phyloP scores from a whole-genome alignment of 768 basidiomycete genomes.

The Pisolithus marmoratus region DNA sequence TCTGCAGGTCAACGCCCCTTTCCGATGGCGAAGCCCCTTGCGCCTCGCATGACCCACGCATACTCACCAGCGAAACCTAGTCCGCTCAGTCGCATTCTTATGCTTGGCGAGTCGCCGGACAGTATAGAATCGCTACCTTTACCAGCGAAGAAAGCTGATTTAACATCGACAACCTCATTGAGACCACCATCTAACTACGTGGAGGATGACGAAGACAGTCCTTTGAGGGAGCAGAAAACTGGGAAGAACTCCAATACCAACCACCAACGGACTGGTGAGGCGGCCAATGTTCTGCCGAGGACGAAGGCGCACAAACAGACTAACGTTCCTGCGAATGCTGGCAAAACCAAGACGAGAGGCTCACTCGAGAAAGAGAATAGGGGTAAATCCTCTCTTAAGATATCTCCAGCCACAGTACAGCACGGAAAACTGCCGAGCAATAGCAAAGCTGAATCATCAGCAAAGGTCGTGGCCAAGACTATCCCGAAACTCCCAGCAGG shows the following conservation, averaged over 20 bases:
- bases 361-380: conserved; percentile 31
- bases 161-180: conserved; percentile 20
- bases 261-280: conserved; percentile 3
- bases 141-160: conserved; percentile 12
- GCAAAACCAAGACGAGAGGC: conserved; percentile 27
- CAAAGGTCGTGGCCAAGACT: conserved; percentile 8
- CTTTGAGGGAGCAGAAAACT: conserved; percentile 46
- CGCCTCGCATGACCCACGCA: conserved; percentile 66
- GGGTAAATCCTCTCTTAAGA: conserved; percentile 28
- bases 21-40: conserved; percentile 68
- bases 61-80: conserved; percentile 80
- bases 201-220: conserved; percentile 48
- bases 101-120: conserved; percentile 59
- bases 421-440: conserved; percentile 14
- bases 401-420: conserved; percentile 12
- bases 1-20: conserved; percentile 41
- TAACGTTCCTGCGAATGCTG: conserved; percentile 3
- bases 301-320: conserved; percentile 36
- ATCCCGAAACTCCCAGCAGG: conserved; percentile 29
- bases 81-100: conserved; percentile 72
- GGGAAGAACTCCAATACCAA: conserved; percentile 25
- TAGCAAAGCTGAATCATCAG: conserved; percentile 9
- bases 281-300: conserved; percentile 21
- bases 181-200: conserved; percentile 10
- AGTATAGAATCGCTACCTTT: conserved; percentile 22